These are phyloP conservation scores for Aspergillus hiratsukae DNA, from an alignment of 2,329 filamentous ascomycete species.

Conservation along the genomic window DNA sequence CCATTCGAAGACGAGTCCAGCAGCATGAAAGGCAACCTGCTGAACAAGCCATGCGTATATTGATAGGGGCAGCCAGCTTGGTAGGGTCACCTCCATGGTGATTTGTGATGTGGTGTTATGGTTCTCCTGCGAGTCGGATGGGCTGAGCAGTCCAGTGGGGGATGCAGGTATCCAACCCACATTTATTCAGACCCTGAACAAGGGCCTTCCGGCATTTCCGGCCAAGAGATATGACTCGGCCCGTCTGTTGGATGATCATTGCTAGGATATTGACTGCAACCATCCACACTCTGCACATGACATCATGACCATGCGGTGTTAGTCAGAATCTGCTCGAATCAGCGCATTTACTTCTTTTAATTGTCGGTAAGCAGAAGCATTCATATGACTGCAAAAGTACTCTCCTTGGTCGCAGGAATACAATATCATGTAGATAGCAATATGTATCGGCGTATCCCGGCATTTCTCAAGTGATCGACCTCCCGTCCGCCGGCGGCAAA, in stretches of 20 bases:
- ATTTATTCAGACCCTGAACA: neutral
- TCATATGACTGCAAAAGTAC: neutral
- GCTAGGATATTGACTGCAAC: neutral
- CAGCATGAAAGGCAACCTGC: neutral
- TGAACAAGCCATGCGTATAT: neutral
- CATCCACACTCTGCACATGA: neutral
- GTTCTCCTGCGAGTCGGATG: neutral
- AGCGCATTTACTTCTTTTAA: neutral
- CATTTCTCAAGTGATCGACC: too few relatives aligned
- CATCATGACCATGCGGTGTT: neutral
- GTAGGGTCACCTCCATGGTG: neutral
- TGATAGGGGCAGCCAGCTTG: neutral
- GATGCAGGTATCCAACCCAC: neutral
- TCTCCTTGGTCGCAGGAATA: too few relatives aligned
- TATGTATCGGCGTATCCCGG: too few relatives aligned
- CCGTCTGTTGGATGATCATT: neutral
- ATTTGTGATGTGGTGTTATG: neutral
- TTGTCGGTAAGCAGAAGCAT: too few relatives aligned
- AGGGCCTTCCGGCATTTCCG: neutral
- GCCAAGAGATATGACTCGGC: neutral
- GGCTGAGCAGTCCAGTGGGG: neutral
- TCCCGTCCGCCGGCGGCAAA: too few relatives aligned
- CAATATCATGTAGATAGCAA: too few relatives aligned
- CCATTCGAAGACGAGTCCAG: neutral
- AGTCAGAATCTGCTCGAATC: neutral